Evolutionary conservation across 768 basidiomycete genomes (phyloP), one percentile per base, ranked within the genome.

Genomic region (Leccinellum albellum): DNA sequence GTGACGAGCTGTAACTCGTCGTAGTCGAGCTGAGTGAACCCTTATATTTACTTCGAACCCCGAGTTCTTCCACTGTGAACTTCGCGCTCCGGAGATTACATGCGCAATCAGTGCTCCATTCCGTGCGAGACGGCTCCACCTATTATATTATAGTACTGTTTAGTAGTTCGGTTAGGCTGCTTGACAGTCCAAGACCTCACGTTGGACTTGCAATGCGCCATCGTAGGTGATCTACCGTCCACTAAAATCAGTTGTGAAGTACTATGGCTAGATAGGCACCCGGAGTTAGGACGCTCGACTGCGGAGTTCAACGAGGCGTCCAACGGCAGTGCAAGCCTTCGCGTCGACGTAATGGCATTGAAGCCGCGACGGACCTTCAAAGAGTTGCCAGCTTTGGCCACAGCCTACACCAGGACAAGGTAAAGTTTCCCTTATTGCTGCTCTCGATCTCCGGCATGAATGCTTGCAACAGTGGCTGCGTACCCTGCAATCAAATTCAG

Each of bases 1-100:
- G n/a, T 29, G 47, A 61, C 40, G 51, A 56, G 52, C 54, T 37
- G 15, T n/a, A n/a, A n/a, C n/a, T n/a, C n/a, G n/a, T 50, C 14
- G 28, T 32, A 40, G 48, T 46, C n/a, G 52, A 47, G 28, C 17
- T 37, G 53, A 40, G 40, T 51, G 12, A 35, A 40, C n/a, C n/a
- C n/a, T n/a, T n/a, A n/a, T n/a, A n/a, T n/a, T n/a, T n/a, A n/a
- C 24, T 0, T 29, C 31, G 20, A 15, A 44, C 47, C 29, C 56
- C 49, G 28, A n/a, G 24, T 32, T 45, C 28, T 46, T 50, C 53
- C 42, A 45, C 28, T 50, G 28, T 32, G 46, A 47, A 26, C 54
- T 9, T 35, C n/a, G n/a, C n/a, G n/a, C n/a, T 23, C 17, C 67
- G 65, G 66, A 69, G 55, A 68, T 70, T 67, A 64, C 56, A 37